Conservation (phyloP, 805 yeast species). For the Sungouiozyma ichnusensis region DNA sequence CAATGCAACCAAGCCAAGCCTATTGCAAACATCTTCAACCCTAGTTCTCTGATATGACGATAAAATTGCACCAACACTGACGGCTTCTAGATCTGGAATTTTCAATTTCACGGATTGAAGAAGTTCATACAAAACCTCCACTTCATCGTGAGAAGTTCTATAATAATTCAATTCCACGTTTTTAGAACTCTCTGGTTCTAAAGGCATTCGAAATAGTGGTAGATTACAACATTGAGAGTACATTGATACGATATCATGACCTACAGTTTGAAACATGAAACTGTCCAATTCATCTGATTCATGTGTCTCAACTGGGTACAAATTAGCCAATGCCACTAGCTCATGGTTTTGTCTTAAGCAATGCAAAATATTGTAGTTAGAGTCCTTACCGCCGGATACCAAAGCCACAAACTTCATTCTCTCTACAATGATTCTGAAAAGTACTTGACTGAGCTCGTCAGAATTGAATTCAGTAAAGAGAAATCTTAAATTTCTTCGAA, state of each 20-base stretch:
- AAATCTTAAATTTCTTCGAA: no score
- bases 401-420: conserved; percentile 88
- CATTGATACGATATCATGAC: conserved; percentile 61
- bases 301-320: conserved; percentile 47
- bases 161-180: conserved; percentile 61
- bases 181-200: conserved; percentile 46
- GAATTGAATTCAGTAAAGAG: no score
- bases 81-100: conserved; percentile 72
- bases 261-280: conserved; percentile 97
- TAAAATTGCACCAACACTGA: conserved; percentile 90
- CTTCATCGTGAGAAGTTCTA: conserved; percentile 67
- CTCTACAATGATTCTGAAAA: background rate
- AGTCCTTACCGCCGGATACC: conserved; percentile 93
- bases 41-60: conserved; percentile 93
- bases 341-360: conserved; percentile 82
- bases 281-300: conserved; percentile 69
- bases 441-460: no score
- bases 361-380: conserved; percentile 80
- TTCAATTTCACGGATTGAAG: conserved; percentile 36
- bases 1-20: conserved; percentile 58
- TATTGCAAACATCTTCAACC: conserved; percentile 80
- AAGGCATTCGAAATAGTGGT: conserved; percentile 66
- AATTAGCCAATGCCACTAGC: conserved; percentile 72
- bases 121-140: conserved; percentile 65
- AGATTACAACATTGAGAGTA: conserved; percentile 65